Evolutionary conservation across 371 early-diverging fungal genomes (phyloP).

Genomic region (Mortierella sp.): DNA sequence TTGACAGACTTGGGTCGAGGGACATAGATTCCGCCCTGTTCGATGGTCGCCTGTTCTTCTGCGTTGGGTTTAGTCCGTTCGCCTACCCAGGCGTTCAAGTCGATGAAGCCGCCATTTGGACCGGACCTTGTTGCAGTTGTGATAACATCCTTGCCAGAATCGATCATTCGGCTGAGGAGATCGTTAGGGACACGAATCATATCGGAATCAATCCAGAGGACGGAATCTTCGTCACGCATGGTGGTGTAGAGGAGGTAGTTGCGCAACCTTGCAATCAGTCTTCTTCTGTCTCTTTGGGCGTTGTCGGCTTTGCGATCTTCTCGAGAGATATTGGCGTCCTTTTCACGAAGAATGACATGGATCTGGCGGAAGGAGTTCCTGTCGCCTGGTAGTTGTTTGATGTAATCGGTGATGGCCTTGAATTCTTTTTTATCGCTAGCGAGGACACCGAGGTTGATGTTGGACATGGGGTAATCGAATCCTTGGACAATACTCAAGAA

Average conservation of each 20-base stretch:
- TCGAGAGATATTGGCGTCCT: conserved; percentile 7
- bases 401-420: conserved; percentile 5
- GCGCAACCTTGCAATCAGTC: conserved; percentile 17
- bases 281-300: conserved; percentile 4
- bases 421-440: conserved; percentile 13
- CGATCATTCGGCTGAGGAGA: conserved; percentile 15
- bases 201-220: conserved; percentile 21
- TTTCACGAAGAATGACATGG: conserved; percentile 15
- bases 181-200: conserved; percentile 12
- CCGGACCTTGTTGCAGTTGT: conserved; percentile 8
- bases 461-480: conserved; percentile 17
- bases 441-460: conserved; percentile 16
- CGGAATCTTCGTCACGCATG: conserved; percentile 6
- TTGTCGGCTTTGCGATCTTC: conserved; percentile 4
- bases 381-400: neutral
- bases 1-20: conserved; percentile 10
- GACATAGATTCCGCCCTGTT: conserved; percentile 6
- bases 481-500: conserved; percentile 13
- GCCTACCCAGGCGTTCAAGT: conserved; percentile 18
- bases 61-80: conserved; percentile 4
- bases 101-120: neutral
- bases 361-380: neutral
- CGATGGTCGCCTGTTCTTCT: conserved; percentile 5
- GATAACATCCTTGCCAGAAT: conserved; percentile 18
- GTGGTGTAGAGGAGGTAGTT: conserved; percentile 17